Evolutionary conservation across 768 basidiomycete species (phyloP).

Genomic region (Mycena floridula): DNA sequence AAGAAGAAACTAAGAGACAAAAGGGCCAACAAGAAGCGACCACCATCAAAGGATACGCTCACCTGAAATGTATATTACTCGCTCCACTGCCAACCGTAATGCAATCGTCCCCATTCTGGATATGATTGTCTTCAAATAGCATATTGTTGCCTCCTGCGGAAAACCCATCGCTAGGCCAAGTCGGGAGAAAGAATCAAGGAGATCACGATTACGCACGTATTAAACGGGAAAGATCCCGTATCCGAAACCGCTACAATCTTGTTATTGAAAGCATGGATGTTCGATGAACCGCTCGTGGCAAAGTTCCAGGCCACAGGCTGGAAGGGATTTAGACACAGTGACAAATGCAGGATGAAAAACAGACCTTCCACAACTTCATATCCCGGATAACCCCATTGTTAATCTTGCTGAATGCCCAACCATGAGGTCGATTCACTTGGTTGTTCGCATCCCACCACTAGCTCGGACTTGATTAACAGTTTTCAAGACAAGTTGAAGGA

Average conservation of each 20-base stretch:
- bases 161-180: constrained; percentile 30
- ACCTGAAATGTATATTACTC: constrained; percentile 47
- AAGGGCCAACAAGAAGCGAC: too few relatives aligned
- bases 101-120: constrained; percentile 60
- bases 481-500: background rate
- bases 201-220: constrained; percentile 43
- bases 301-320: constrained; percentile 60
- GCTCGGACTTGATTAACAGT: background rate
- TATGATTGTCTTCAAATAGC: constrained; percentile 51
- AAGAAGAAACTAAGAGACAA: background rate
- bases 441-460: constrained; percentile 57
- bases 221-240: constrained; percentile 52
- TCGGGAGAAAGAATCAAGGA: background rate
- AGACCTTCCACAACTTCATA: constrained; percentile 52
- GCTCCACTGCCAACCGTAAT: constrained; percentile 52
- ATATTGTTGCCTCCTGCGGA: constrained; percentile 51
- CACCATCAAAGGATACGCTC: too few relatives aligned
- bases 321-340: constrained; percentile 4
- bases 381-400: constrained; percentile 47
- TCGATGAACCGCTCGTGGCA: constrained; percentile 39
- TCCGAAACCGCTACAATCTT: constrained; percentile 47
- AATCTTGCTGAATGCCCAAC: constrained; percentile 48
- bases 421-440: constrained; percentile 50
- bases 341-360: too few relatives aligned
- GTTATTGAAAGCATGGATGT: constrained; percentile 50